These are phyloP conservation scores for Malus hybrid DNA, from an alignment of 331 rosid genomes.

Conservation along the genomic window DNA sequence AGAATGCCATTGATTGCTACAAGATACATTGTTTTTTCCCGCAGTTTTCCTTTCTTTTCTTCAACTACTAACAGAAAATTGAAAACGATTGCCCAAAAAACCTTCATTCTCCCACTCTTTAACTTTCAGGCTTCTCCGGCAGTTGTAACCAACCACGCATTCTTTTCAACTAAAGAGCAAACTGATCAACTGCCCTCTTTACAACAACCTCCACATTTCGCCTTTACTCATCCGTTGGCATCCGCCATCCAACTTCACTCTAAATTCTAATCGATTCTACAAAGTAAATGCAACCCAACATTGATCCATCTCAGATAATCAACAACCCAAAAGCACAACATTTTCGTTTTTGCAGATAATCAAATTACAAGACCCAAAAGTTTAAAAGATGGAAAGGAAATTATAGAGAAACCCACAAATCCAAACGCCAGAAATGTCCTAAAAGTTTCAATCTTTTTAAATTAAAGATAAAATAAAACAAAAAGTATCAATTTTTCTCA, in stretches of 20 bases:
- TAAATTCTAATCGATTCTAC: neutral
- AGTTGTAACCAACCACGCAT: neutral
- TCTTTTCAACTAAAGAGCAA: neutral
- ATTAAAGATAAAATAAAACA: neutral
- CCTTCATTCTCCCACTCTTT: neutral
- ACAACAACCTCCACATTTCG: neutral
- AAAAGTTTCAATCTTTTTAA: neutral
- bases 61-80: neutral
- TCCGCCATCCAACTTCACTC: neutral
- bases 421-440: conserved; percentile 5
- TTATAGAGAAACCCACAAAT: neutral
- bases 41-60: neutral
- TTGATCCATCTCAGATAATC: neutral
- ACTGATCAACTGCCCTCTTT: neutral
- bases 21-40: neutral
- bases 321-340: neutral
- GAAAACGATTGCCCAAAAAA: neutral
- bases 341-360: neutral
- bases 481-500: neutral
- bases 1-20: neutral
- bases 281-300: neutral
- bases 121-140: neutral
- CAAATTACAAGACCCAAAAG: neutral
- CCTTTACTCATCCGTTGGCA: neutral
- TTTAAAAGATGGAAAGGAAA: neutral